Evolutionary conservation across 2,329 filamentous ascomycete genomes (phyloP).

Genomic region (Xylaria sp.): DNA sequence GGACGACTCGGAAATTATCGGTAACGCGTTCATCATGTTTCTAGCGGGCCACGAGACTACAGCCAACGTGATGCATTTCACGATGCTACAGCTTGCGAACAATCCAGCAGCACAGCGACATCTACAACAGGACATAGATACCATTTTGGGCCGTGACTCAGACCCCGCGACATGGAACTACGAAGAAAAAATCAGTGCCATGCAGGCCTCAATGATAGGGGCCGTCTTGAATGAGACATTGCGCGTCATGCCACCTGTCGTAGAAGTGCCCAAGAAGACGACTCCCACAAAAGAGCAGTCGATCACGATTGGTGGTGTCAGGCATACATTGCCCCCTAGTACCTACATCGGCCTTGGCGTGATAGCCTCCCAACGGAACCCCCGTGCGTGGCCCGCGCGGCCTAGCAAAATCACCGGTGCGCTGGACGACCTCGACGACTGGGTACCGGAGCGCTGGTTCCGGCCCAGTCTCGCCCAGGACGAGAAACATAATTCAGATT

Average conservation of each 20-base stretch:
- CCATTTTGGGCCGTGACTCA: conserved; percentile 64
- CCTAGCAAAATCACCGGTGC: conserved; percentile 49
- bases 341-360: conserved; percentile 66
- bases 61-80: conserved; percentile 78
- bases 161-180: conserved; percentile 75
- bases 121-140: conserved; percentile 76
- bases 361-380: conserved; percentile 71
- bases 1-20: conserved; percentile 72
- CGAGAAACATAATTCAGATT: conserved; percentile 21
- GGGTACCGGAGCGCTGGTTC: conserved; percentile 71
- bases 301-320: conserved; percentile 66
- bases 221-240: conserved; percentile 83
- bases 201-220: conserved; percentile 76
- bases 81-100: conserved; percentile 74
- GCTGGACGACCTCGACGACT: conserved; percentile 61
- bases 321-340: conserved; percentile 57
- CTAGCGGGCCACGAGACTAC: conserved; percentile 85
- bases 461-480: conserved; percentile 38
- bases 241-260: conserved; percentile 75
- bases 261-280: conserved; percentile 76
- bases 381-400: conserved; percentile 74
- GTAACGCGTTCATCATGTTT: conserved; percentile 75
- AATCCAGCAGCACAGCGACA: conserved; percentile 70
- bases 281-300: conserved; percentile 61
- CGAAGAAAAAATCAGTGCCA: conserved; percentile 70